Percentiles rank a stretch among this genome's conserved stretches.
Evolutionary conservation across 2,329 filamentous ascomycete genomes (phyloP).

Genomic region (Didymella sp.): DNA sequence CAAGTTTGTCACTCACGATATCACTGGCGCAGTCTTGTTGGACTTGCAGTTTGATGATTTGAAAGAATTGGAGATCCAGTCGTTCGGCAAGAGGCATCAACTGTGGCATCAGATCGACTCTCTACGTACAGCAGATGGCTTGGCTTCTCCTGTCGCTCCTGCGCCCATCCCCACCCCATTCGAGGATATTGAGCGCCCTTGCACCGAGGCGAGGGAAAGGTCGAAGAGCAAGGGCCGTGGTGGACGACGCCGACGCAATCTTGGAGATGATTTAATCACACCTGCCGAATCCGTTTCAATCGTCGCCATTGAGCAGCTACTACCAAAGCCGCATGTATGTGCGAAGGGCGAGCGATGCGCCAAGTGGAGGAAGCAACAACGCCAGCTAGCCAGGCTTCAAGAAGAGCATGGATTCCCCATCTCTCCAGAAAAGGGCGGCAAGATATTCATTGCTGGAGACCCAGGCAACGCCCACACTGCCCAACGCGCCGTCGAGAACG

Average conservation of each 20-base stretch:
- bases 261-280: slow-evolving; percentile 70
- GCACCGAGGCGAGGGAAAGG: slow-evolving; percentile 45
- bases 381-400: slow-evolving; percentile 75
- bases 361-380: slow-evolving; percentile 82
- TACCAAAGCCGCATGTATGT: slow-evolving; percentile 84
- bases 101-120: slow-evolving; percentile 81
- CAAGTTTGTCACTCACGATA: slow-evolving; percentile 90
- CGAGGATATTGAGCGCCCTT: slow-evolving; percentile 56
- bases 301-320: slow-evolving; percentile 86
- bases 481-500: slow-evolving; percentile 59
- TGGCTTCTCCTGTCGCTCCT: slow-evolving; percentile 50
- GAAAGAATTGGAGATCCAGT: slow-evolving; percentile 79
- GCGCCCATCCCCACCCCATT: slow-evolving; percentile 58
- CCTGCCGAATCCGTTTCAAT: slow-evolving; percentile 88
- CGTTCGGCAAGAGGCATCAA: slow-evolving; percentile 80
- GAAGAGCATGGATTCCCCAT: slow-evolving; percentile 73
- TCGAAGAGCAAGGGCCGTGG: slow-evolving; percentile 49
- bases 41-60: slow-evolving; percentile 92
- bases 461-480: slow-evolving; percentile 76
- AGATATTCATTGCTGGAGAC: slow-evolving; percentile 78
- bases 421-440: slow-evolving; percentile 66
- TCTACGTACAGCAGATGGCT: slow-evolving; percentile 61
- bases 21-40: slow-evolving; percentile 83
- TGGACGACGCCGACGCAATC: slow-evolving; percentile 49
- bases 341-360: slow-evolving; percentile 85